Conservation (phyloP, 2,329 filamentous ascomycete genomes). For the Claviceps sp. region DNA sequence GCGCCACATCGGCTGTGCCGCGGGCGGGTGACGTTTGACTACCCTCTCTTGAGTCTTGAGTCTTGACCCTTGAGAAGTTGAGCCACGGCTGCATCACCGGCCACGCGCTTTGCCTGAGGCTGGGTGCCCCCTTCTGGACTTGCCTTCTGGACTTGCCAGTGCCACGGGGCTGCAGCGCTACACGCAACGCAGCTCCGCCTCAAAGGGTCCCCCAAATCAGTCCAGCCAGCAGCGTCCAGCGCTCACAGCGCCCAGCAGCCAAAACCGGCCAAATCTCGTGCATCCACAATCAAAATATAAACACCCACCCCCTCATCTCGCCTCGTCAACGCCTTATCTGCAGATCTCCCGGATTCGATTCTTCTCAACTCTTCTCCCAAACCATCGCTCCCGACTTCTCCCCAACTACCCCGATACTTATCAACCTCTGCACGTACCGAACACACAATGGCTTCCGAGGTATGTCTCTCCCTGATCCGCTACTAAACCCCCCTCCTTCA, state of each 20-base stretch:
- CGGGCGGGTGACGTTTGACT: neutral
- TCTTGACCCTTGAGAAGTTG: too few species aligned
- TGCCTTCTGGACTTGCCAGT: neutral
- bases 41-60: too few species aligned
- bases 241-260: neutral
- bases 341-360: slow-evolving; percentile 9
- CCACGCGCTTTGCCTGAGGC: neutral
- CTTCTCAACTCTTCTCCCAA: slow-evolving; percentile 11
- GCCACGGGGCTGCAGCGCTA: too few species aligned
- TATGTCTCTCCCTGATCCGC: slow-evolving; percentile 11
- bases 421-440: neutral
- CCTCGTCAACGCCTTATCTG: slow-evolving; percentile 12
- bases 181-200: neutral
- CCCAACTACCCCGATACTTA: neutral
- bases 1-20: neutral
- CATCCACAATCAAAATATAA: slow-evolving; percentile 20
- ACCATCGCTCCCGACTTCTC: slow-evolving; percentile 9
- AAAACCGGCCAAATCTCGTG: slow-evolving; percentile 6
- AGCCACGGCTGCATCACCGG: neutral
- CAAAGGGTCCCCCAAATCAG: neutral
- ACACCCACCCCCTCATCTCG: slow-evolving; percentile 16
- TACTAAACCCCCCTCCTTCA: slow-evolving; percentile 4
- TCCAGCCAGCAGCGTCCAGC: neutral
- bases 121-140: neutral
- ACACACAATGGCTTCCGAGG: slow-evolving; percentile 21